Base-by-base conservation (phyloP, 2,329 filamentous ascomycete genomes). In the Cytospora mali region DNA sequence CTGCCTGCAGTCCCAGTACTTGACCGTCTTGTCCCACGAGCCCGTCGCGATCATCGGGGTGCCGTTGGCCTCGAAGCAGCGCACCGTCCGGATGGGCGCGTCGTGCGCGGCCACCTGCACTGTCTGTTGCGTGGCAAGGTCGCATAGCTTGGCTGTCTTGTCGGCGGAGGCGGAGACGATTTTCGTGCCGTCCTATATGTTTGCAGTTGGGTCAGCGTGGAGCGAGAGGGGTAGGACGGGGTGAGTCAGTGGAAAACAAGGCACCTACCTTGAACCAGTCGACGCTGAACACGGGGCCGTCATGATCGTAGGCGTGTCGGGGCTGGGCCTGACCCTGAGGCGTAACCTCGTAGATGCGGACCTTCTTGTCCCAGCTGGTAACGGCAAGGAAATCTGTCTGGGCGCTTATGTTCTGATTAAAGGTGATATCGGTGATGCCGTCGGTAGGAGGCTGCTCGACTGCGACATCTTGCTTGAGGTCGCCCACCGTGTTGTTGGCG, bases 341-440 rank as follows among this genome's bases (percentile, higher is more conserved):
- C 68, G 89, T 87, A 73, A 98, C 92, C 76, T 98, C 92, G 79
- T 98, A 99, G 74, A 99, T 94, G 72, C 93, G 90, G 67, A 98
- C 92, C 76, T 97, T 96, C 81, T 96, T 96, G 78, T 99, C 95
- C 95, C 95, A 99, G 70, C 92, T 97, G 54, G 92, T 82, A 39
- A 97, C 91, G 27, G 94, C 93, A 21, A 99, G 83, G 74, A 96
- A 90, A 71, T 98, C 92, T 68, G 75, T 75, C 79, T 84, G 58
- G 82, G 82, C 71, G 75, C 74, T 52, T 1, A 75, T 71, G 74
- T 81, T 72, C 66, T 78, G 72, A 72, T 82, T 72, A 79, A 97
- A 99, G 55, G 87, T 81, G 64, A 99, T 83, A 73, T 93, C 92
- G 39, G 93, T 93, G 72, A 98, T 90, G 76, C 90, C 91, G 77